Base-by-base conservation (phyloP, 192 early-diverging fungal species). In the Coemansia sp. region DNA sequence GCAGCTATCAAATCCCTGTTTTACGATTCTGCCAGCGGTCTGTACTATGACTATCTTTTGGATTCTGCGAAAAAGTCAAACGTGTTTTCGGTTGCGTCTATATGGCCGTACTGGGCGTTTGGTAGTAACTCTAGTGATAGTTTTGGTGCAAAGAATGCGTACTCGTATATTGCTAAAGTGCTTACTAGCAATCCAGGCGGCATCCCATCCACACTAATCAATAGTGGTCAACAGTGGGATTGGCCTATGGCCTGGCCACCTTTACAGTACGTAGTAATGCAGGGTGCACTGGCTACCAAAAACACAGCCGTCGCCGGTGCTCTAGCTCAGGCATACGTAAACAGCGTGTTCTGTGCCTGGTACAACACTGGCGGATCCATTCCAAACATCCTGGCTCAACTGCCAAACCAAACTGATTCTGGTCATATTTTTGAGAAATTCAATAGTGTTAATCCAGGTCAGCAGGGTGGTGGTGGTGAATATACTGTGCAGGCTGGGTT, bases 391-490 rank as follows among this genome's bases (percentile, higher is more conserved):
- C 50, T 82, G 10, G 48, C 57, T 1, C 59, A 83, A 35, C 23
- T 60, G 15, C 43, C 69, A 1, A 52, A 54, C 26, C 29, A 41
- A 5, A 78, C 40, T 0, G 87, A 87, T 46, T 53, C 58, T 3
- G 87, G 87, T 1, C 81, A 85, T 43, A 87, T 89, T 64, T 87
- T 86, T 76, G 87, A 89, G 72, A 89, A 89, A 68, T 87, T 78
- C 49, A 77, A 80, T 55, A 80, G 76, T n/a, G 46, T 43, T 18
- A n/a, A 28, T 1, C 26, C 84, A 0, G 81, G 80, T 27, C 39
- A 34, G 3, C 47, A 77, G 19, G 87, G 83, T 25, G 61, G 55
- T 8, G 84, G 84, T 25, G 87, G 87, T 45, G 87, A 89, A 62
- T 87, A 89, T 51, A 55, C 53, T 1, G 83, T 86, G 10, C 85